These are phyloP conservation scores for Achaetomium macrosporum DNA, from an alignment of 2,329 filamentous ascomycete species.

Conservation along the genomic window DNA sequence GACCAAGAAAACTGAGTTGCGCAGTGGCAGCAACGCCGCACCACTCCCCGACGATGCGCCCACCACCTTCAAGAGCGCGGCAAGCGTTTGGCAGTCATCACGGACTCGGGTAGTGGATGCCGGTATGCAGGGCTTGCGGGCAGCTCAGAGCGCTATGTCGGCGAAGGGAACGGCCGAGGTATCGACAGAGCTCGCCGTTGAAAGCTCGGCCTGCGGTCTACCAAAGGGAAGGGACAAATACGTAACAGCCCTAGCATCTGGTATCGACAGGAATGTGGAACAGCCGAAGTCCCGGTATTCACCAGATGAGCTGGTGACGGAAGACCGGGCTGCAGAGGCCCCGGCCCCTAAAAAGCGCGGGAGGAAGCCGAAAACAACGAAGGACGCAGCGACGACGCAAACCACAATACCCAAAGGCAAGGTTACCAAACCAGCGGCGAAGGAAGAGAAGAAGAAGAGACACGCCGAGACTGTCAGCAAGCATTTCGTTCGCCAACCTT, in stretches of 20 bases:
- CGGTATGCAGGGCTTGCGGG: not conserved
- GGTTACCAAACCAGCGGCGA: slow-evolving; percentile 29
- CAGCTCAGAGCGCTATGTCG: not conserved
- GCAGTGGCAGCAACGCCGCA: slow-evolving; percentile 33
- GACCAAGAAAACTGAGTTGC: slow-evolving; percentile 29
- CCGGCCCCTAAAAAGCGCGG: slow-evolving; percentile 28
- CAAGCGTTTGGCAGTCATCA: slow-evolving; percentile 32
- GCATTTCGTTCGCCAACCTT: slow-evolving; percentile 26
- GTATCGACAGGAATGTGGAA: not conserved
- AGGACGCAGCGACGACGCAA: slow-evolving; percentile 23
- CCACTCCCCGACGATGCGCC: slow-evolving; percentile 34
- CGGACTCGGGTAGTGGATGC: slow-evolving; percentile 24
- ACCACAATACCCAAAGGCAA: slow-evolving; percentile 29
- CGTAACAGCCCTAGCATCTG: not conserved
- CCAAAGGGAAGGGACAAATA: not conserved
- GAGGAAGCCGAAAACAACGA: slow-evolving; percentile 32
- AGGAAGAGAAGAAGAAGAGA: slow-evolving; percentile 22
- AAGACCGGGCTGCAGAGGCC: not conserved
- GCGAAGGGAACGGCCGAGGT: not conserved
- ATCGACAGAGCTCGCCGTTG: not conserved
- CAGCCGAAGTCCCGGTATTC: not conserved
- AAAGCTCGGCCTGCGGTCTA: not conserved
- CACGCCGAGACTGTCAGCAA: slow-evolving; percentile 31
- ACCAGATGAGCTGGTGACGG: not conserved
- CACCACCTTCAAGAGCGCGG: slow-evolving; percentile 38